These are phyloP conservation scores for Trifolium pratense DNA, from an alignment of 306 rosid species.

Conservation along the genomic window DNA sequence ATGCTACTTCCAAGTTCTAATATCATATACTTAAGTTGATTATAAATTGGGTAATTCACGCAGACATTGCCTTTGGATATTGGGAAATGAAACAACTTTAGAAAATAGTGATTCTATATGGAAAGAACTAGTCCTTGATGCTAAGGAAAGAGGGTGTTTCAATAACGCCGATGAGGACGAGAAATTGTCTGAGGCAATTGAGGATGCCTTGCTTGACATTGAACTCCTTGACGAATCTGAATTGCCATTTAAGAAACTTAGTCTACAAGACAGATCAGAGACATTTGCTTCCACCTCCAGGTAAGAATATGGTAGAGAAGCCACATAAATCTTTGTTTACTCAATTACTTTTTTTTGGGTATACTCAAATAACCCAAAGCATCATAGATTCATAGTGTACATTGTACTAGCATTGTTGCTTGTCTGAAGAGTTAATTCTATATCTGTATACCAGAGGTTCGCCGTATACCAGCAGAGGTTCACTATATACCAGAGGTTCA, in stretches of 20 bases:
- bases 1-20: background rate
- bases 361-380: background rate
- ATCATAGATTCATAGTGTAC: background rate
- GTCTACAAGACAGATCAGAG: conserved; percentile 26
- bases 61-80: conserved; percentile 61
- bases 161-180: conserved; percentile 57
- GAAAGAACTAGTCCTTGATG: conserved; percentile 51
- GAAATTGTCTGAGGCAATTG: conserved; percentile 47
- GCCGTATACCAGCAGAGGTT: background rate
- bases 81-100: conserved; percentile 62
- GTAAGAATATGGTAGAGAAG: conserved; percentile 17
- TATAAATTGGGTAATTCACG: background rate
- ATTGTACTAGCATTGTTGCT: background rate
- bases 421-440: conserved; percentile 15
- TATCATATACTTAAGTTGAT: background rate
- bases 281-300: conserved; percentile 13
- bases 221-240: conserved; percentile 29
- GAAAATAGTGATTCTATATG: conserved; percentile 45
- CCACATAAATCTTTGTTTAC: conserved; percentile 8
- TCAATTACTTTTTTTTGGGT: background rate
- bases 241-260: conserved; percentile 40
- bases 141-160: conserved; percentile 51
- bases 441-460: conserved; percentile 22
- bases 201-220: conserved; percentile 41
- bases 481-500: background rate